phyloP scores from a whole-genome alignment of 2,329 filamentous ascomycete species.

The Trichophyton simii region DNA sequence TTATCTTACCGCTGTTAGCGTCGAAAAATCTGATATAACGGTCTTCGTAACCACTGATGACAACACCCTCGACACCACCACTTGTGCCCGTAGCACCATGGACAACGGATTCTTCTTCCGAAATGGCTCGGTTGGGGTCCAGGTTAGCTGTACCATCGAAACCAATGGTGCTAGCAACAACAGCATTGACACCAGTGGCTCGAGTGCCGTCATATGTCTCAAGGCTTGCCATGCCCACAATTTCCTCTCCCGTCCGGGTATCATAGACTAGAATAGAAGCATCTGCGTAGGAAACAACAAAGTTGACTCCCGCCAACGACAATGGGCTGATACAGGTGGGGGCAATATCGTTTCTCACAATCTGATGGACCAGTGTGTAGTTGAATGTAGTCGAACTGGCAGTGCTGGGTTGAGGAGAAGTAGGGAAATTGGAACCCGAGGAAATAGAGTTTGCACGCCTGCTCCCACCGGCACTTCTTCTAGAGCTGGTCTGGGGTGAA shows the following conservation, averaged over 20 bases:
- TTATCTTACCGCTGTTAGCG: constrained; percentile 82
- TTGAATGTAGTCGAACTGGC: constrained; percentile 78
- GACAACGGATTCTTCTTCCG: constrained; percentile 58
- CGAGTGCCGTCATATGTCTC: constrained; percentile 86
- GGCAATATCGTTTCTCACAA: constrained; percentile 57
- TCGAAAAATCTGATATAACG: constrained; percentile 94
- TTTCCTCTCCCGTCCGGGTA: constrained; percentile 78
- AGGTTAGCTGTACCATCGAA: constrained; percentile 53
- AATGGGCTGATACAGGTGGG: constrained; percentile 89
- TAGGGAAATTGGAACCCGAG: constrained; percentile 83
- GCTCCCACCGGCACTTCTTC: constrained; percentile 59
- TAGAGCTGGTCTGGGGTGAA: constrained; percentile 61
- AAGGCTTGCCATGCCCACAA: constrained; percentile 81
- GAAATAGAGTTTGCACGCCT: constrained; percentile 86
- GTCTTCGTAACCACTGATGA: constrained; percentile 95
- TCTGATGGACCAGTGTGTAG: constrained; percentile 77
- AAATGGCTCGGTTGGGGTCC: constrained; percentile 51
- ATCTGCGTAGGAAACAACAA: constrained; percentile 87
- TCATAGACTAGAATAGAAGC: constrained; percentile 86
- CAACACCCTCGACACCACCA: constrained; percentile 76
- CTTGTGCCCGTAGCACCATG: constrained; percentile 74
- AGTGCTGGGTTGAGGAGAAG: constrained; percentile 74
- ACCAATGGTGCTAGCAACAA: constrained; percentile 74
- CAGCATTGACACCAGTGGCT: constrained; percentile 73
- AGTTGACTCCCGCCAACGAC: constrained; percentile 68